Percentiles rank a stretch among this genome's conserved stretches.
Evolutionary conservation across 164 flowering plant genomes (phyloP).

Genomic region (Umbellularia californica): DNA sequence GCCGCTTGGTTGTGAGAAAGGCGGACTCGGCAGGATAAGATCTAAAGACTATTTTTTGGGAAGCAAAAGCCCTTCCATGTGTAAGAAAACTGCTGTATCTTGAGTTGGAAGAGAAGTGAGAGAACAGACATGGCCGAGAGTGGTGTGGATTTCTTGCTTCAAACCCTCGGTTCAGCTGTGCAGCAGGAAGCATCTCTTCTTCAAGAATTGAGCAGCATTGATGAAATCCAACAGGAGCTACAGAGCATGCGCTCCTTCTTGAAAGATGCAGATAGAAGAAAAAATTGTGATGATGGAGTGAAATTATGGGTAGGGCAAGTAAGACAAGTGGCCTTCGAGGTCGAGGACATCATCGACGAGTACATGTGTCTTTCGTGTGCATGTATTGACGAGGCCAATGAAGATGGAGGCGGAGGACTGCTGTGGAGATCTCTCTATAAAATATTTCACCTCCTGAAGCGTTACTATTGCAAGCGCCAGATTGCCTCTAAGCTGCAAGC

Average conservation of each 20-base stretch:
- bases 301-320: constrained; percentile 5
- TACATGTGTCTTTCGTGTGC: background rate
- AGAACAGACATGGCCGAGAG: no score
- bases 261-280: constrained; percentile 1
- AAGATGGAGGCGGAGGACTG: background rate
- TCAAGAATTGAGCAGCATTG: background rate
- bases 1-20: no score
- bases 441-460: constrained; percentile 13
- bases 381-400: background rate
- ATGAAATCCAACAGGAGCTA: background rate
- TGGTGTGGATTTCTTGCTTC: no score
- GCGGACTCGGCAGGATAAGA: no score
- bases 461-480: constrained; percentile 15
- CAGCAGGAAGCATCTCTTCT: no score
- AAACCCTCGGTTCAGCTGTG: no score
- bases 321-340: constrained; percentile 1
- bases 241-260: no score
- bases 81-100: no score
- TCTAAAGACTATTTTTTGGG: no score
- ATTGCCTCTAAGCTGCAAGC: constrained; percentile 28
- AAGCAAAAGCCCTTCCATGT: no score
- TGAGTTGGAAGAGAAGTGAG: no score
- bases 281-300: background rate
- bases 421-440: background rate
- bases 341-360: constrained; percentile 9